These are phyloP conservation scores for Pythium aristosporum DNA, from an alignment of 352 stramenopile species.

Conservation along the genomic window DNA sequence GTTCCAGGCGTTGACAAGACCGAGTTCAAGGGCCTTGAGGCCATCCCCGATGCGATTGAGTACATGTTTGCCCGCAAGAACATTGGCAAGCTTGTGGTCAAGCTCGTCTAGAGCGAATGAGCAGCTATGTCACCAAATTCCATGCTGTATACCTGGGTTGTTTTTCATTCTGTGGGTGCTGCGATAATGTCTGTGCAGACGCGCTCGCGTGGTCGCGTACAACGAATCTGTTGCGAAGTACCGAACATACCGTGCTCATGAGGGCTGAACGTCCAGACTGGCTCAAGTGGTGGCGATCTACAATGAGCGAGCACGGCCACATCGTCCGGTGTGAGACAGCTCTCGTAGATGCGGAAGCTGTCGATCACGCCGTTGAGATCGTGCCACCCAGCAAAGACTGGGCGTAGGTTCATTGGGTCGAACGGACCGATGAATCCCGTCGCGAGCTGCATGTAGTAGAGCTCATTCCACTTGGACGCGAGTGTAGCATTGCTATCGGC, in stretches of 20 bases:
- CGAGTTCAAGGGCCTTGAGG: conserved; percentile 57
- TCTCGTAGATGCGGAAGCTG: conserved; percentile 3
- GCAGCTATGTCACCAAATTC: not conserved
- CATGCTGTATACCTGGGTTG: not conserved
- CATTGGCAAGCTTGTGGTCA: conserved; percentile 82
- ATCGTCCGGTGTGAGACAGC: not conserved
- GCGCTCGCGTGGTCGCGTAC: conserved; percentile 2
- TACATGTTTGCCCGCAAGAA: conserved; percentile 79
- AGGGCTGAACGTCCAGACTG: not conserved
- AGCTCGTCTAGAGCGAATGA: conserved; percentile 31
- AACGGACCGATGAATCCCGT: conserved; percentile 2
- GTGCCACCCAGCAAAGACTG: conserved; percentile 2
- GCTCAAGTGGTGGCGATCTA: not conserved
- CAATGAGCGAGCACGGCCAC: not conserved
- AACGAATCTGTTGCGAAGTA: not conserved
- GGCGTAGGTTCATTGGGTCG: not conserved
- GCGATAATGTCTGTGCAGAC: conserved; percentile 1
- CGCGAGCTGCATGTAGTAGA: conserved; percentile 18
- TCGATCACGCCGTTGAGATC: conserved; percentile 17
- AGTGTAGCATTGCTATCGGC: not conserved
- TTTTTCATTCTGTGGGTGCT: not conserved
- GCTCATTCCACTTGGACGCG: not conserved
- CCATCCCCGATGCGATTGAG: conserved; percentile 60
- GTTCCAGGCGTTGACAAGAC: conserved; percentile 44
- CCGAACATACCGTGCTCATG: conserved; percentile 1